These are phyloP conservation scores for Stereum hirsutum DNA, from an alignment of 1,284 basidiomycete species.

Conservation along the genomic window DNA sequence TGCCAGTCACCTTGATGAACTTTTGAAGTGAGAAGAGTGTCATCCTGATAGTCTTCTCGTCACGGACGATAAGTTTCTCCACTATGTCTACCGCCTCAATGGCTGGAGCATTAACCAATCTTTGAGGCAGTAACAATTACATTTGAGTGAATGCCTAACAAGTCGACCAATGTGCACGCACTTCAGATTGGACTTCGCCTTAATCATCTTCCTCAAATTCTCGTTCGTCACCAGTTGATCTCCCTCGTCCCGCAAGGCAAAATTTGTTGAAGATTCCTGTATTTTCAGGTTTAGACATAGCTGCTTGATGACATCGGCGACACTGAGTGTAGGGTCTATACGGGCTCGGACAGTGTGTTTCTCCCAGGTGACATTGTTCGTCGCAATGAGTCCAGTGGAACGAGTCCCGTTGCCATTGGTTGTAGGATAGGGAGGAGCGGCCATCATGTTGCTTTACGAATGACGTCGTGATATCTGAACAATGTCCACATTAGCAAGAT, in stretches of 20 bases:
- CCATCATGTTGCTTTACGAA: constrained; percentile 5
- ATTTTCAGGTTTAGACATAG: constrained; percentile 59
- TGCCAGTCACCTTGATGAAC: constrained; percentile 56
- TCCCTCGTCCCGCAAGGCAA: constrained; percentile 80
- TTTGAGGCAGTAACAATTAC: constrained; percentile 19
- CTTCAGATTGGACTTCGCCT: constrained; percentile 73
- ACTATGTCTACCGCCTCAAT: constrained; percentile 78
- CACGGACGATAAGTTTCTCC: constrained; percentile 57
- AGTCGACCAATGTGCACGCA: constrained; percentile 27
- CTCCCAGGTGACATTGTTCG: constrained; percentile 69
- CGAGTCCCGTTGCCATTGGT: constrained; percentile 29
- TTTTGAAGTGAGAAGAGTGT: constrained; percentile 79
- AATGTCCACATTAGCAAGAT: background rate
- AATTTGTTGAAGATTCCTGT: constrained; percentile 66
- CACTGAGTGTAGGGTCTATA: constrained; percentile 72
- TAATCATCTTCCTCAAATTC: constrained; percentile 77
- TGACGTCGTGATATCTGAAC: constrained; percentile 1
- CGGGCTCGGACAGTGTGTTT: constrained; percentile 68
- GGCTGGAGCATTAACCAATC: constrained; percentile 73
- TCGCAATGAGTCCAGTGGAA: constrained; percentile 51
- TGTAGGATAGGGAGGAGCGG: constrained; percentile 10
- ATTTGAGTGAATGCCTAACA: background rate
- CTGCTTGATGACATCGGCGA: constrained; percentile 73
- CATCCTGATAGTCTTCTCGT: constrained; percentile 56
- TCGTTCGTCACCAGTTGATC: constrained; percentile 90